A percentile compares a stretch with the other conserved stretches of the same genome.
Conservation (phyloP, 106 monocot species). For the Dendrobium nobile region DNA sequence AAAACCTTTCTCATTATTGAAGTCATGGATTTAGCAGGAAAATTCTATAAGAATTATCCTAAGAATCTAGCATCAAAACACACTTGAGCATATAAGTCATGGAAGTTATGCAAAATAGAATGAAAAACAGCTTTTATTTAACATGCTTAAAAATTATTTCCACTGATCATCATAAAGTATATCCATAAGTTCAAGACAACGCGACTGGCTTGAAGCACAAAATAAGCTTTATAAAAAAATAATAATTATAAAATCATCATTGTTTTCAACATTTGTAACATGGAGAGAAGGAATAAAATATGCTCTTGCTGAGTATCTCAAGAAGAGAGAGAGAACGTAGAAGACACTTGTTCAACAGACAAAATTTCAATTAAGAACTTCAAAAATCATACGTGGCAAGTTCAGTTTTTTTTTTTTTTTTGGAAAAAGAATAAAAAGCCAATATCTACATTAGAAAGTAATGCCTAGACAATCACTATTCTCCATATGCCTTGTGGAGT, state of each 20-base stretch:
- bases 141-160: neutral
- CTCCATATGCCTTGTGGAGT: too few relatives aligned
- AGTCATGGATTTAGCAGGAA: neutral
- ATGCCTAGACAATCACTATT: neutral
- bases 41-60: neutral
- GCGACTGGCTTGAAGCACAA: neutral
- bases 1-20: neutral
- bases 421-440: neutral
- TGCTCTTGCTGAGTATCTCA: neutral
- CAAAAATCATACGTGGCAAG: neutral
- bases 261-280: neutral
- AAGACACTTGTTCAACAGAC: neutral
- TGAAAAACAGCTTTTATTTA: neutral
- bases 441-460: neutral
- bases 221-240: neutral
- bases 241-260: neutral
- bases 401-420: neutral
- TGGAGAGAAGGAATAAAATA: neutral
- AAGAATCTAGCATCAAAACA: neutral
- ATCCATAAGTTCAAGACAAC: neutral
- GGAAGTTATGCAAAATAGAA: neutral
- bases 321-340: neutral
- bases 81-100: neutral
- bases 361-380: neutral
- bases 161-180: neutral